These are phyloP conservation scores for Aquanectria penicillioides DNA, from an alignment of 2,329 filamentous ascomycete species.

Conservation along the genomic window DNA sequence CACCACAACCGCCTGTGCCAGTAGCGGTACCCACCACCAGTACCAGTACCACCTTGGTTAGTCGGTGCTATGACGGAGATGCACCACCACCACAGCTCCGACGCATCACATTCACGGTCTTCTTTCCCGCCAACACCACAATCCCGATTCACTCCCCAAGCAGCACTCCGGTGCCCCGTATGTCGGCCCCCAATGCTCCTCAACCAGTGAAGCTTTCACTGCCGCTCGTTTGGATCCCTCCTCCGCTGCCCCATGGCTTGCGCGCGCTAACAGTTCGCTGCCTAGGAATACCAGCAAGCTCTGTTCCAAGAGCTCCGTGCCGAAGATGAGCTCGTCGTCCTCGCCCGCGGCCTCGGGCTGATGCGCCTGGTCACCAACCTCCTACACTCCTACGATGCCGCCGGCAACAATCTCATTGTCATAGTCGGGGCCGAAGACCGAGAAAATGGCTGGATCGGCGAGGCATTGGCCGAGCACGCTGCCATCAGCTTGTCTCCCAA, in stretches of 20 bases:
- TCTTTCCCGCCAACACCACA: constrained; percentile 21
- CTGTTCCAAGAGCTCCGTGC: constrained; percentile 89
- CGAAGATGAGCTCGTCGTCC: constrained; percentile 92
- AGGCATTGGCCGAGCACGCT: constrained; percentile 94
- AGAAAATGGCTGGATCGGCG: constrained; percentile 97
- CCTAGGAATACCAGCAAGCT: constrained; percentile 90
- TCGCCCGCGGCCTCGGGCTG: constrained; percentile 91
- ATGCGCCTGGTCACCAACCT: constrained; percentile 95
- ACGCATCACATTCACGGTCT: background rate
- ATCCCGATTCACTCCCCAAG: constrained; percentile 13
- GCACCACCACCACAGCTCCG: background rate
- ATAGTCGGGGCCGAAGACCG: constrained; percentile 89
- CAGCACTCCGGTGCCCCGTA: constrained; percentile 46
- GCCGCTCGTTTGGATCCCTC: constrained; percentile 55
- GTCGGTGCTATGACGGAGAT: too few species aligned
- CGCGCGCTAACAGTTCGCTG: too few species aligned
- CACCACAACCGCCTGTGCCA: too few species aligned
- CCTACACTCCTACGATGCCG: constrained; percentile 95
- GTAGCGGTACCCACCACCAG: too few species aligned
- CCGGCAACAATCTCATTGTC: constrained; percentile 91
- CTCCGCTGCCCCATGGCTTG: constrained; percentile 20
- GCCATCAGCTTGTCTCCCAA: constrained; percentile 85
- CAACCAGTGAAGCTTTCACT: constrained; percentile 85
- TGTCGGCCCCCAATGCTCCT: constrained; percentile 64
- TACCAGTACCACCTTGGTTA: too few species aligned